Evolutionary conservation across 2,329 filamentous ascomycete genomes (phyloP), one percentile per base, ranked within the genome.

Genomic region (Diaporthe ampelina): DNA sequence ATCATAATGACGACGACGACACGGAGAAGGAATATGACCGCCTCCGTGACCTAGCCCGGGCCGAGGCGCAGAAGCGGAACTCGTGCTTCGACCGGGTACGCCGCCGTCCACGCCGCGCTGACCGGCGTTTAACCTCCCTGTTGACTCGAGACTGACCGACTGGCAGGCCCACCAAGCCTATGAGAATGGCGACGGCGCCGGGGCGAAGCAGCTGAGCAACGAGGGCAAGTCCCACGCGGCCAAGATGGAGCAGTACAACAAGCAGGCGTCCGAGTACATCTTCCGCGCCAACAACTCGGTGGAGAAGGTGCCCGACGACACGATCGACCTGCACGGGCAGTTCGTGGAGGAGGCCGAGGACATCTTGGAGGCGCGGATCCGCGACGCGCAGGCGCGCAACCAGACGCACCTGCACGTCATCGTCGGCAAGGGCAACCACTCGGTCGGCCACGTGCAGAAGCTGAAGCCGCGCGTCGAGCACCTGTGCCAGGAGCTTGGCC

Each of bases 261-360:
- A 90, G 77, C 95, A 98, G 83, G 97, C 97, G 1, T 94, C 94
- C 75, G 94, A 98, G 74, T 97, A 91, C 84, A 98, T 98, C 82
- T 98, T 99, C 87, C 93, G 95, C 54, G 95, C 96, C 85, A 98
- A 98, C 87, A 98, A 98, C 82, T 92, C 94, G 26, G 83, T 87
- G 3, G 94, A 91, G 24, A 91, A 93, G 76, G 93, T 97, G 13
- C 89, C 91, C 21, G 87, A 87, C 54, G 96, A 98, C 84, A 95
- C 94, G 11, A 95, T 99, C 79, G 97, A 99, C 84, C 88, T 99
- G 63, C 97, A 99, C 83, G 97, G 97, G 3, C 94, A 97, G 81
- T 98, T 93, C 80, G 95, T 98, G 74, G 94, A 98, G 82, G 97
- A 98, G 86, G 97, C 97, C 7, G 95, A 98, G 86, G 91, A 94